These are phyloP conservation scores for Lactarius sp. DNA, from an alignment of 768 basidiomycete genomes.

Conservation along the genomic window DNA sequence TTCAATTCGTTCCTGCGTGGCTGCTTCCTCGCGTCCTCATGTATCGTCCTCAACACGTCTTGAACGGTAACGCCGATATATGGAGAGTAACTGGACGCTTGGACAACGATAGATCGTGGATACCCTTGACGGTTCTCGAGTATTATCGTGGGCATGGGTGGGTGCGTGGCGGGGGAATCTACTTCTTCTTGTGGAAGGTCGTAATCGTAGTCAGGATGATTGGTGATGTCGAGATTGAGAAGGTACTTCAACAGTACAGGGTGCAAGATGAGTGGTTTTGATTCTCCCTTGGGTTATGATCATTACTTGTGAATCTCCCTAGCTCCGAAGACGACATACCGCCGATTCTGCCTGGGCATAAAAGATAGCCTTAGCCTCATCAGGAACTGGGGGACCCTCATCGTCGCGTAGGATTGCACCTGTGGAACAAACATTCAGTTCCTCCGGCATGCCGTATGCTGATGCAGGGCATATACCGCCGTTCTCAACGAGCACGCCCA, in stretches of 20 bases:
- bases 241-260: constrained; percentile 8
- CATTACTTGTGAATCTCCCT: background rate
- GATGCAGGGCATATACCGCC: background rate
- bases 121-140: constrained; percentile 16
- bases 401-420: constrained; percentile 4
- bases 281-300: constrained; percentile 4
- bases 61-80: constrained; percentile 1
- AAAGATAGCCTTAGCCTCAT: constrained; percentile 1
- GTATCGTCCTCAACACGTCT: constrained; percentile 5
- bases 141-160: background rate
- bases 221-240: constrained; percentile 5
- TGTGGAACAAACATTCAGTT: background rate
- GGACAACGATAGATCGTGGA: background rate
- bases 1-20: background rate
- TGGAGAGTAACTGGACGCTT: background rate
- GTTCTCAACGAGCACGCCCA: constrained; percentile 3
- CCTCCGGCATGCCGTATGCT: no score
- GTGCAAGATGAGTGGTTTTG: constrained; percentile 3
- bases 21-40: background rate
- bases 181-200: constrained; percentile 9
- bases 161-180: constrained; percentile 1
- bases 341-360: background rate
- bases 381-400: background rate
- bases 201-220: background rate
- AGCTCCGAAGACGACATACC: background rate